Percentiles rank a stretch among this genome's conserved stretches.
Conservation (phyloP, 805 yeast species). For the Lachancea meyersii region DNA sequence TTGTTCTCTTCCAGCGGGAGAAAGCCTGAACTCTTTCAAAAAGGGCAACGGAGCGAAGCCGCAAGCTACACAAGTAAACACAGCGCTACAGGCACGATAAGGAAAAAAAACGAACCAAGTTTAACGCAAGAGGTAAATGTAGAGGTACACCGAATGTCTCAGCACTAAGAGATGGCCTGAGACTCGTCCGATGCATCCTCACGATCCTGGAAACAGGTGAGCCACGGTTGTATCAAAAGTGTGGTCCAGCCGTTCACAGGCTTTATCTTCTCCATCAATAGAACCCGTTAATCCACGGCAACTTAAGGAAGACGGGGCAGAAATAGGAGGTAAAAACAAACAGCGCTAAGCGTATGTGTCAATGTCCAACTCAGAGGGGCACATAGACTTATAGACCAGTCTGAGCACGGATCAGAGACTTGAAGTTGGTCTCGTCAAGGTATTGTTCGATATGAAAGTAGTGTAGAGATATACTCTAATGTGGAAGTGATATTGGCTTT, state of each 20-base stretch:
- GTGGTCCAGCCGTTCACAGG: conserved; percentile 34
- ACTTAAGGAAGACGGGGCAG: conserved; percentile 51
- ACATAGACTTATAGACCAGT: neutral
- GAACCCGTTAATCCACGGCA: conserved; percentile 52
- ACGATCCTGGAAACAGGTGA: conserved; percentile 41
- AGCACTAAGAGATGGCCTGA: neutral
- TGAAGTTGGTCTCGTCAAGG: no score
- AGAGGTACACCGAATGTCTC: conserved; percentile 3
- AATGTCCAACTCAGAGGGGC: neutral
- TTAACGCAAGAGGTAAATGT: no score
- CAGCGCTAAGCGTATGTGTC: neutral
- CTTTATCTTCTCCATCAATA: conserved; percentile 57
- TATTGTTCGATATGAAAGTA: no score
- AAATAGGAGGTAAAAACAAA: conserved; percentile 45
- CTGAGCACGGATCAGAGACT: neutral
- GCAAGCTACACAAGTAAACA: no score
- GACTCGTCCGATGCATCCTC: conserved; percentile 29
- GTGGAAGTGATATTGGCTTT: no score
- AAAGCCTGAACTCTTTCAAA: no score
- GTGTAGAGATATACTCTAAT: no score
- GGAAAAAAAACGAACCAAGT: no score
- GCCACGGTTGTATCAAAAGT: conserved; percentile 45
- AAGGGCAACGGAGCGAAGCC: no score
- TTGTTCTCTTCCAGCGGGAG: no score
- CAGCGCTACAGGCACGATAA: no score